Evolutionary conservation across 2,329 filamentous ascomycete genomes (phyloP).

Genomic region (Didymella pomorum): DNA sequence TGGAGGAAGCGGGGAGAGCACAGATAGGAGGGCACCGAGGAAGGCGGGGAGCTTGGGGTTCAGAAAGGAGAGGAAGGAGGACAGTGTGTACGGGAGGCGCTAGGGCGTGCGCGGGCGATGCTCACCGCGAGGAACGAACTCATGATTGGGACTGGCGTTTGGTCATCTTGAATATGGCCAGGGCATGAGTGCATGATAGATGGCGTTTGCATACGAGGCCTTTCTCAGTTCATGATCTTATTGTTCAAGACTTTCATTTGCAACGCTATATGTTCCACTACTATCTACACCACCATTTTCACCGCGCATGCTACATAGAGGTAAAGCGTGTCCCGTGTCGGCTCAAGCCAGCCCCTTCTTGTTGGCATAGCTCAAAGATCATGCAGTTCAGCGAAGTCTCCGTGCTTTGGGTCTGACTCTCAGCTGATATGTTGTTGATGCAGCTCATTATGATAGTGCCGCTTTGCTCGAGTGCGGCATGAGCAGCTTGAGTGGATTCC

Average conservation of each 20-base stretch:
- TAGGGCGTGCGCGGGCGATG: slow-evolving; percentile 16
- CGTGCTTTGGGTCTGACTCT: too few relatives aligned
- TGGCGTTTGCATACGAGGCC: neutral
- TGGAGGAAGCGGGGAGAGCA: slow-evolving; percentile 22
- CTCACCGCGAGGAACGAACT: neutral
- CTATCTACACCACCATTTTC: too few relatives aligned
- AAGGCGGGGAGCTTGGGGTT: slow-evolving; percentile 44
- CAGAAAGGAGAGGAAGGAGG: slow-evolving; percentile 41
- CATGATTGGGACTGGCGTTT: neutral
- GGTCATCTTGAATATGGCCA: neutral
- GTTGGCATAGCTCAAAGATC: too few relatives aligned
- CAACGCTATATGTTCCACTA: too few relatives aligned
- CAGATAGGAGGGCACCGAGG: slow-evolving; percentile 33
- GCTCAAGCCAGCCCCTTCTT: too few relatives aligned
- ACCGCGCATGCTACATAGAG: neutral
- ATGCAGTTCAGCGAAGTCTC: too few relatives aligned
- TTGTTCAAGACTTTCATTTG: neutral
- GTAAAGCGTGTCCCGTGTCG: too few relatives aligned
- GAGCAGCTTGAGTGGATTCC: too few relatives aligned
- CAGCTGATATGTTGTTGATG: too few relatives aligned
- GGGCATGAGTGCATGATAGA: neutral
- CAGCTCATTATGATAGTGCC: too few relatives aligned
- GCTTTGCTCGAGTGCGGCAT: too few relatives aligned
- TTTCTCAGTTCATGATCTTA: neutral
- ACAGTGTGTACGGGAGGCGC: slow-evolving; percentile 54